Evolutionary conservation across 73 alveolate genomes (phyloP), one percentile per base, ranked within the genome.

Genomic region (Paramecium primaurelia): DNA sequence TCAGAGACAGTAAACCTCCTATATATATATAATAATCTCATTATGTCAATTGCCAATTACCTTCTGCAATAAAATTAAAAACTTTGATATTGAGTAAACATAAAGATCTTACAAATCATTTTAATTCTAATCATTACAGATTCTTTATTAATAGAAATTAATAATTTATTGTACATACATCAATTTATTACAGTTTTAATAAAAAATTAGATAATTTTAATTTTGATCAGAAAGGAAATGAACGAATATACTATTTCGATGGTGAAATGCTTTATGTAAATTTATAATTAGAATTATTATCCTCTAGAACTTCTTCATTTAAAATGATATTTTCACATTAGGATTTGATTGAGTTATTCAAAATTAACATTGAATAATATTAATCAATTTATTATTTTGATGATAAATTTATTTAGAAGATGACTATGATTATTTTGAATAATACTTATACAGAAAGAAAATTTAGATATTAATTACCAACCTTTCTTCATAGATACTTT

Each of bases 391-490:
- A 26, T 44, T 80, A 80, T 28, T 80, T 80, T 18, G 71, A 80
- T 80, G 91, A 80, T 80, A 80, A 45, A 49, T 45, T 49, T 80
- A 47, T 80, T 32, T 4, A 32, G n/a, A 28, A 22, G 14, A 28
- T 49, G 58, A 49, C 75, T 22, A 28, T 32, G 44, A 80, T 8
- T 20, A 80, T 80, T 30, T 80, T 80, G 26, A 45, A 80, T 7
- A 80, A 80, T 80, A 80, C 91, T 18, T 80, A 80, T 49, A 26
- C 77, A 20, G 77, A 80, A 49, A 80, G 75, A 49, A 80, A 80
- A 45, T 80, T 80, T 80, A 38, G 49, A 80, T 80, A 80, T 80
- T 18, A 40, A 25, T 45, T 80, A 11, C 91, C 91, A 3, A 80
- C 91, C 0, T 80, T 80, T 25, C 42, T 80, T 42, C 71, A 80